phyloP scores from a whole-genome alignment of 352 stramenopile genomes.

The Phytopythium mirpurense region DNA sequence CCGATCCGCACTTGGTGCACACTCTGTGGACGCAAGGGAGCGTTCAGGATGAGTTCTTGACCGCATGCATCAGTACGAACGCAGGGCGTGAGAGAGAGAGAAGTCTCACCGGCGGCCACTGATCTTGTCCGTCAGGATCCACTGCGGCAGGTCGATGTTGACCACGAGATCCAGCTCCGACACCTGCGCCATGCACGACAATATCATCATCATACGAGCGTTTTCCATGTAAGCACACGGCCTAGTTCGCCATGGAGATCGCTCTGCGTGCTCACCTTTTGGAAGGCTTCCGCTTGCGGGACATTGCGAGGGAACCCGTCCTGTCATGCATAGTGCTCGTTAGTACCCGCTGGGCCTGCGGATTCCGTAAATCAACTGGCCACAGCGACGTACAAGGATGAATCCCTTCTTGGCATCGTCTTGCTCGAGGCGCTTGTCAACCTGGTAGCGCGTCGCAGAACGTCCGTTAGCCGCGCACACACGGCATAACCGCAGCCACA shows the following conservation, averaged over 20 bases:
- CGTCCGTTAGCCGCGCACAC: not conserved
- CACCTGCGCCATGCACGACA: conserved; percentile 18
- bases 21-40: conserved; percentile 32
- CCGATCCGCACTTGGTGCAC: conserved; percentile 74
- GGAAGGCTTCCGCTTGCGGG: conserved; percentile 81
- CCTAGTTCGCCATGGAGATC: not conserved
- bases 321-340: conserved; percentile 11
- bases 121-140: conserved; percentile 89
- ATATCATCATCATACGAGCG: not conserved
- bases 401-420: conserved; percentile 75
- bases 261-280: conserved; percentile 22
- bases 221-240: not conserved
- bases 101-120: conserved; percentile 65
- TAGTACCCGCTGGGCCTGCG: not conserved
- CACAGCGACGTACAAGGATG: conserved; percentile 55
- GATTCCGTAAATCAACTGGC: too few relatives aligned
- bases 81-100: too few relatives aligned
- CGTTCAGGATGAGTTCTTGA: not conserved
- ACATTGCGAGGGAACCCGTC: conserved; percentile 89
- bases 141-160: conserved; percentile 86
- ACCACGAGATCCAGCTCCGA: conserved; percentile 75
- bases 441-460: conserved; percentile 11
- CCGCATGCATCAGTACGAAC: not conserved
- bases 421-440: conserved; percentile 65
- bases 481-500: not conserved